Evolutionary conservation across 164 flowering plant genomes (phyloP), one percentile per base, ranked within the genome.

Genomic region (Vitis rupestris): DNA sequence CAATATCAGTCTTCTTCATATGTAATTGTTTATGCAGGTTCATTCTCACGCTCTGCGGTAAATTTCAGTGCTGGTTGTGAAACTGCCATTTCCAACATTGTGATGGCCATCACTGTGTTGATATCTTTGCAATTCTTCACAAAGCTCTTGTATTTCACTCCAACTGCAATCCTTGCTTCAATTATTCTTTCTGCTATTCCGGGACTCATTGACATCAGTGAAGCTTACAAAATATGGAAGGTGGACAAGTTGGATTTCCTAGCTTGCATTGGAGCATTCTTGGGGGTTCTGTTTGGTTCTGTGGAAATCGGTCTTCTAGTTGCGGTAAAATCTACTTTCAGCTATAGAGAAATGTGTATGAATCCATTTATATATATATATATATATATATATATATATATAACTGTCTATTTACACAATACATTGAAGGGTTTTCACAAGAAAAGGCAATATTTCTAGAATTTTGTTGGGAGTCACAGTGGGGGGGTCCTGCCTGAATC

Each of bases 291-390:
- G 13, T 84, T 86, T 59, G 72, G 44, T 2, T 76, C 83, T 10
- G 88, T 86, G 17, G 90, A 86, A 68, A 80, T 80, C 1, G 90
- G 90, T 12, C 82, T 87, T 30, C 70, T 87, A 10, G 76, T 72
- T 9, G 86, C 87, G 69, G 90, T 84, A 82, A 70, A 1, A 8
- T 47, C 12, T 12, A 51, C 12, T 53, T 9, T 2, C 50, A 19
- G 30, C 10, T 64, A 37, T 37, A 37, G 44, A 37, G 44, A 37
- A 37, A 37, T 37, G 44, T 37, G 44, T 37, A 37, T 37, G 44
- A 6, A 23, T 23, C 27, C 27, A 23, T 23, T 23, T 23, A 0
- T 23, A 23, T 23, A 23, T 23, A 23, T 23, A 23, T 23, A 23
- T 37, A 37, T 23, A 23, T 37, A 37, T 23, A 23, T 23, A 23